Evolutionary conservation across 73 alveolate species (phyloP).

Genomic region (Effrenium voratum): DNA sequence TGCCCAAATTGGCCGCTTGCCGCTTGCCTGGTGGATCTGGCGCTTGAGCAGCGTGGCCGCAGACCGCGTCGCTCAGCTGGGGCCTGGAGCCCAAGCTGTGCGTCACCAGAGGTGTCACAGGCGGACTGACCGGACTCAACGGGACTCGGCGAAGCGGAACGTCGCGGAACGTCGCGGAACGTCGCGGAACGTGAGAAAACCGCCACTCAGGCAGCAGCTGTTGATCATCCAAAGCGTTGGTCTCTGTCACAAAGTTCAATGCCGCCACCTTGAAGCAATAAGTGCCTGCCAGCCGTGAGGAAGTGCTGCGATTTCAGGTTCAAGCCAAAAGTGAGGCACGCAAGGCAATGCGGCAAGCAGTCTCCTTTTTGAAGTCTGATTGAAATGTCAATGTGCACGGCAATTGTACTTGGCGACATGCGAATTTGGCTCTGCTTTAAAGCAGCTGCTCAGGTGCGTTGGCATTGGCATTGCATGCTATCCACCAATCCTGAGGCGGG

Average conservation of each 20-base stretch:
- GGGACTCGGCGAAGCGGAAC: background rate
- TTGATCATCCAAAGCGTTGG: slow-evolving; percentile 88
- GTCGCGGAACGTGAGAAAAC: too few species aligned
- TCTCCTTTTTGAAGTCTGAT: too few species aligned
- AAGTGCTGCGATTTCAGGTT: background rate
- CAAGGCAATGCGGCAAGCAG: too few species aligned
- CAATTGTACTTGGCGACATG: too few species aligned
- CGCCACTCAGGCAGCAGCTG: slow-evolving; percentile 13
- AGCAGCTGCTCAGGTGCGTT: too few species aligned
- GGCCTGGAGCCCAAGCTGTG: slow-evolving; percentile 53
- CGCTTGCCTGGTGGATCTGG: slow-evolving; percentile 85
- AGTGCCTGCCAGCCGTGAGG: slow-evolving; percentile 53
- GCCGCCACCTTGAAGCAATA: slow-evolving; percentile 90
- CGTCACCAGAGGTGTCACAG: background rate
- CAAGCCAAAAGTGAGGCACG: background rate
- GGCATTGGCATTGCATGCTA: too few species aligned
- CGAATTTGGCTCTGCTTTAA: too few species aligned
- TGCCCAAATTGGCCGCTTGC: background rate
- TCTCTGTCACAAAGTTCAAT: slow-evolving; percentile 81
- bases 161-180: too few species aligned
- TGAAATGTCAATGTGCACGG: too few species aligned
- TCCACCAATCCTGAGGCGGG: too few species aligned
- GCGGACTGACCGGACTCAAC: background rate
- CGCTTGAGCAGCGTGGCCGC: slow-evolving; percentile 77
- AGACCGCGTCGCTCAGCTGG: slow-evolving; percentile 67